These are phyloP conservation scores for Dactylis glomerata DNA, from an alignment of 176 grass and related monocot species.

Conservation along the genomic window DNA sequence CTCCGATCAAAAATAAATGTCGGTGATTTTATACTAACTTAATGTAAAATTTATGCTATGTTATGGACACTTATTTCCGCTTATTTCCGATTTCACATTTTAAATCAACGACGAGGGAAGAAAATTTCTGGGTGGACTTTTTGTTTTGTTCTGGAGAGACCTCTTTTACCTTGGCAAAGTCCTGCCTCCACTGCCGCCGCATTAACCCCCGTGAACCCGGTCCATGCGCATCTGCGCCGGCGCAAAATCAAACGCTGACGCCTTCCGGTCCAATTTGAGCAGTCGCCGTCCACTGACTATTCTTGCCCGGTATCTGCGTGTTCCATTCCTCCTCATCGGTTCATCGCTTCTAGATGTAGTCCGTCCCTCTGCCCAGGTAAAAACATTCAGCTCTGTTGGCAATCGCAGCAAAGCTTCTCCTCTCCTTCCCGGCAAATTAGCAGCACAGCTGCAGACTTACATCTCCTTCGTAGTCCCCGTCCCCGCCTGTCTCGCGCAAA, in stretches of 20 bases:
- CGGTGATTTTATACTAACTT: too few relatives aligned
- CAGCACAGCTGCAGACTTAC: background rate
- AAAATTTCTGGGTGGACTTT: background rate
- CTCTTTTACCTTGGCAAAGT: background rate
- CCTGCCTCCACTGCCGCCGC: background rate
- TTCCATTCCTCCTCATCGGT: background rate
- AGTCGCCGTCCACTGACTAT: conserved; percentile 27
- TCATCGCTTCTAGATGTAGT: background rate
- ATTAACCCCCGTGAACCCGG: conserved; percentile 8
- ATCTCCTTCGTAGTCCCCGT: conserved; percentile 31
- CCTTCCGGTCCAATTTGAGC: conserved; percentile 33
- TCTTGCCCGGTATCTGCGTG: background rate
- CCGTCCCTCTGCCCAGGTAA: background rate
- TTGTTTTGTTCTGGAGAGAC: background rate
- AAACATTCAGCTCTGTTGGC: background rate
- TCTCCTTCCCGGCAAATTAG: background rate
- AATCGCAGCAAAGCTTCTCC: background rate
- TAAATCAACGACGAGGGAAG: background rate
- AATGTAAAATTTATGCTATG: too few relatives aligned
- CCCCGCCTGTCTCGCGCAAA: conserved; percentile 26
- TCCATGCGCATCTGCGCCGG: background rate
- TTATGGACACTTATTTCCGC: too few relatives aligned
- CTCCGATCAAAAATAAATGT: too few relatives aligned
- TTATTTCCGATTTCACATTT: background rate
- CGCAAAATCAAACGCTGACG: conserved; percentile 46